Evolutionary conservation across 139 green algal species (phyloP), one percentile per base, ranked within the genome.

Genomic region (Chlorella sorokiniana): DNA sequence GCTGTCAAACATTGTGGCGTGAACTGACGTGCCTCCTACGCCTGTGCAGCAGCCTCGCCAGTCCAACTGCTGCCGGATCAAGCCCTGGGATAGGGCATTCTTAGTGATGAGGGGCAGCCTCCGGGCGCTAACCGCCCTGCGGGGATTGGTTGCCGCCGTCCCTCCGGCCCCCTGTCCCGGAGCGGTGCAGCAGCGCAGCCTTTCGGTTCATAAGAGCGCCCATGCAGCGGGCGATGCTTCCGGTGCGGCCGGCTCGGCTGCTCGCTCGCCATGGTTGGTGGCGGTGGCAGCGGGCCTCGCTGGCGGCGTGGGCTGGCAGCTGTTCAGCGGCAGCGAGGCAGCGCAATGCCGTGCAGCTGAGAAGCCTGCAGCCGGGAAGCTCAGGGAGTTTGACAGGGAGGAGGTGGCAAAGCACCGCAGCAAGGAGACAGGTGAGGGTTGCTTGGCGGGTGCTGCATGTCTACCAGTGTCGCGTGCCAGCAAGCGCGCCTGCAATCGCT

Each of bases 361-460:
- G 0, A 74, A 68, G 76, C 29, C 63, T 27, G 65, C 65, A 44
- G 65, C 38, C 25, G 42, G 6, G 1, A 37, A 7, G 25, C 42
- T 86, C 8, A 79, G 77, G 3, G 67, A 84, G 81, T 91, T 85
- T 81, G 82, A 76, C 42, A 69, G 75, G 35, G 88, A 93, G 44
- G 93, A 98, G 70, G 94, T 98, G 27, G 88, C 92, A 23, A 89
- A 92, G 72, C 94, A 98, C 83, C 86, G 83, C 27, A 93, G 63
- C 42, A 83, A 82, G 10, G 83, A 93, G 33, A 79, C 73, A 42
- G 73, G 73, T 79, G 73, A 5, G 71, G 9, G 56, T 74, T 14
- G 65, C n/a, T 16, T 9, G 65, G n/a, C 3, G 44, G 1, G 41
- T 62, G 22, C 8, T n/a, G n/a, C n/a, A n/a, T n/a, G n/a, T n/a